phyloP scores from a whole-genome alignment of 208 protist species.

The Strigomonas culicis region DNA sequence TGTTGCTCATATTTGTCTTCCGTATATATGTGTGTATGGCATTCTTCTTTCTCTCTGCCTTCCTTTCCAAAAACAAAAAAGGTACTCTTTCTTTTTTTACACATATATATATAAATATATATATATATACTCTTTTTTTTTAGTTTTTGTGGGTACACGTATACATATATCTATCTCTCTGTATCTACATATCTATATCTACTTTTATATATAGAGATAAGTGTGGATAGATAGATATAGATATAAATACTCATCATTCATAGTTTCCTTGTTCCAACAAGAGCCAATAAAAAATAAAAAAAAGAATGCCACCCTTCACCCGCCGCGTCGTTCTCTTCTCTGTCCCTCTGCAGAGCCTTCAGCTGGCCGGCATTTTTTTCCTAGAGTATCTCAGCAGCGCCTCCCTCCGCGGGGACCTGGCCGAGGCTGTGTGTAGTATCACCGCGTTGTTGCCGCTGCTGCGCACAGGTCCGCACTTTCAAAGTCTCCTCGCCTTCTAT shows the following conservation, averaged over 20 bases:
- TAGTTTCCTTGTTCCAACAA: conserved; percentile 1
- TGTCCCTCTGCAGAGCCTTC: conserved; percentile 24
- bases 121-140: conserved; percentile 9
- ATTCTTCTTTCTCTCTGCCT: not conserved
- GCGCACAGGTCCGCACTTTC: conserved; percentile 19
- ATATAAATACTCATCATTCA: not conserved
- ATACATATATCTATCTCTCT: not conserved
- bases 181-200: not conserved
- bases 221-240: not conserved
- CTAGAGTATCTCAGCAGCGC: conserved; percentile 49
- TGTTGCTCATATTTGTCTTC: not conserved
- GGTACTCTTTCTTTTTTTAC: not conserved
- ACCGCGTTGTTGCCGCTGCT: conserved; percentile 22
- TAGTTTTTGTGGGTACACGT: not conserved
- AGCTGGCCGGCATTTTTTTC: conserved; percentile 41
- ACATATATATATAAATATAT: conserved; percentile 6
- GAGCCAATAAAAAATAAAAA: not conserved
- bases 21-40: not conserved
- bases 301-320: not conserved
- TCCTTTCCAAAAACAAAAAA: no score
- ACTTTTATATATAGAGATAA: not conserved
- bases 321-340: not conserved
- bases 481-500: conserved; percentile 22
- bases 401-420: conserved; percentile 39
- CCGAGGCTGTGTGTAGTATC: conserved; percentile 32